Evolutionary conservation across 306 rosid genomes (phyloP).

Genomic region (Trifolium subterraneum): DNA sequence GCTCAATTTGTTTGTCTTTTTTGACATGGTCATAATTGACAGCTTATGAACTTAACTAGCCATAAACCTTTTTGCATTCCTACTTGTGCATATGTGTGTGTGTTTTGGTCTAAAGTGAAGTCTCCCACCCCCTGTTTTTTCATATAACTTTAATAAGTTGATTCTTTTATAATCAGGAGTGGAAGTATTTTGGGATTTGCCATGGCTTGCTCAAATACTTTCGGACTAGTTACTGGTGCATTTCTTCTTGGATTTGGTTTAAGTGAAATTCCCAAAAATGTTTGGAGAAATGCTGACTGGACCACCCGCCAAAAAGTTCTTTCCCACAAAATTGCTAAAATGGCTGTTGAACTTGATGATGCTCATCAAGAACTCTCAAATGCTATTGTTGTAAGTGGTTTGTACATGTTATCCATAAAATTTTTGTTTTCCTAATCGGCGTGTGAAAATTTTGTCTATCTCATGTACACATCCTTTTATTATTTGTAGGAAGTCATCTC

Average conservation of each 20-base stretch:
- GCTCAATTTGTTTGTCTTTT: slow-evolving; percentile 10
- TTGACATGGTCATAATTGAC: slow-evolving; percentile 23
- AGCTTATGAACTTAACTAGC: slow-evolving; percentile 17
- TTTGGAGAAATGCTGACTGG: slow-evolving; percentile 95
- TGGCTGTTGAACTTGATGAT: slow-evolving; percentile 94
- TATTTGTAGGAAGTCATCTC: neutral
- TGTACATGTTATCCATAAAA: neutral
- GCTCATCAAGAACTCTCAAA: slow-evolving; percentile 97
- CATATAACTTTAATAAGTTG: slow-evolving; percentile 35
- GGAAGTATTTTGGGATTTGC: slow-evolving; percentile 82
- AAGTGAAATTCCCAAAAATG: slow-evolving; percentile 90
- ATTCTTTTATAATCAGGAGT: slow-evolving; percentile 58
- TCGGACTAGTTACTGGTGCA: slow-evolving; percentile 98
- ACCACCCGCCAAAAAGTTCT: slow-evolving; percentile 90
- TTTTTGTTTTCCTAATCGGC: slow-evolving; percentile 21
- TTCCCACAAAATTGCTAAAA: slow-evolving; percentile 94
- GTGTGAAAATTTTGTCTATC: neutral
- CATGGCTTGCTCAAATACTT: slow-evolving; percentile 97
- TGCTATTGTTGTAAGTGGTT: slow-evolving; percentile 81
- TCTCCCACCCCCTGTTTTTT: neutral
- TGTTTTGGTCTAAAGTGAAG: slow-evolving; percentile 29
- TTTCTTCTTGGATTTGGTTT: slow-evolving; percentile 98
- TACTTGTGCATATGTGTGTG: neutral
- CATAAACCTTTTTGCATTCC: slow-evolving; percentile 4
- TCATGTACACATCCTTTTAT: slow-evolving; percentile 7